Evolutionary conservation across 306 rosid genomes (phyloP).

Genomic region (Elaeagnus macrophylla): DNA sequence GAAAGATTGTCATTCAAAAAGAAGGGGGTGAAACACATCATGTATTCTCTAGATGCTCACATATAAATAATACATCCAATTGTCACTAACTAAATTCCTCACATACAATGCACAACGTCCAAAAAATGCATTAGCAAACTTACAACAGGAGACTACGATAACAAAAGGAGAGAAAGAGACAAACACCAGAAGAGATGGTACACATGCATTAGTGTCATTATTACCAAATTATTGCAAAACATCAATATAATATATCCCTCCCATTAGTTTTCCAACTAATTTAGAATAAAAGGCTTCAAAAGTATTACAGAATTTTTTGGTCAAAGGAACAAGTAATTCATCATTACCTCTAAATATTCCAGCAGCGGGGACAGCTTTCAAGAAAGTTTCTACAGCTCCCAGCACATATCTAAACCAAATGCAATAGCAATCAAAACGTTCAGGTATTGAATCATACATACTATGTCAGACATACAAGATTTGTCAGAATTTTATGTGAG

Average conservation of each 20-base stretch:
- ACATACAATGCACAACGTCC: no score
- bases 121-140: no score
- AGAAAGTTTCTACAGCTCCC: conserved; percentile 99
- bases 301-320: neutral
- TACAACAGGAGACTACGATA: neutral
- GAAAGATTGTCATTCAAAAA: no score
- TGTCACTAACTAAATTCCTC: no score
- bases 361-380: conserved; percentile 92
- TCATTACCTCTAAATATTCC: conserved; percentile 82
- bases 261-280: neutral
- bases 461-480: conserved; percentile 1
- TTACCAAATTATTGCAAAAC: no score
- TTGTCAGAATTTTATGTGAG: conserved; percentile 12
- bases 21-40: no score
- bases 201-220: no score
- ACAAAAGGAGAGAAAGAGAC: neutral
- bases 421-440: conserved; percentile 23
- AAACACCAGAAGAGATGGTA: no score
- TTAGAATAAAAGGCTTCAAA: neutral
- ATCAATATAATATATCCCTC: neutral
- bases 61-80: no score
- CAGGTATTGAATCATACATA: conserved; percentile 13
- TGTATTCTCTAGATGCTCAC: no score
- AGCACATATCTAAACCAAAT: conserved; percentile 69
- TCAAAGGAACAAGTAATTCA: conserved; percentile 5